Evolutionary conservation across 2,329 filamentous ascomycete genomes (phyloP).

Genomic region (Spiromastix sp.): DNA sequence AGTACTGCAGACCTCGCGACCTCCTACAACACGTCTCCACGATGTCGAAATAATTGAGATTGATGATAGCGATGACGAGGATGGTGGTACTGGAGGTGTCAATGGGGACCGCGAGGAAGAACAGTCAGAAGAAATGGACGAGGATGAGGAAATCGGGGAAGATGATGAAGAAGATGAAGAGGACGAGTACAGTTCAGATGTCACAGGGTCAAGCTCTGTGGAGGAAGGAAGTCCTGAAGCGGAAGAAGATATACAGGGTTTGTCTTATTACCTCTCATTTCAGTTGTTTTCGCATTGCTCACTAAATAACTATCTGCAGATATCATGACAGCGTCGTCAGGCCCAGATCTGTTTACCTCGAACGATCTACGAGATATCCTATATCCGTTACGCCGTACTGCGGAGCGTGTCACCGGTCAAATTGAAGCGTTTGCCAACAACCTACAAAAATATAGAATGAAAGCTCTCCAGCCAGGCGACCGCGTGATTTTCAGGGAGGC

Average conservation of each 20-base stretch:
- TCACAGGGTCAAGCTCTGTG: constrained; percentile 19
- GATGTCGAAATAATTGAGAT: constrained; percentile 30
- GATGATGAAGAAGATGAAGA: constrained; percentile 20
- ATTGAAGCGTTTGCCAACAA: constrained; percentile 78
- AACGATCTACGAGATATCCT: constrained; percentile 42
- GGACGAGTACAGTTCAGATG: constrained; percentile 17
- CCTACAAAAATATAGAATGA: constrained; percentile 63
- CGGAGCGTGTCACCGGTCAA: constrained; percentile 63
- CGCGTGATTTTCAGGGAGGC: constrained; percentile 53
- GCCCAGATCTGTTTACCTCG: constrained; percentile 29
- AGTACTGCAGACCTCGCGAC: too few species aligned
- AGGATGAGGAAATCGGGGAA: constrained; percentile 6
- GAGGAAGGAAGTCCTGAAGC: constrained; percentile 6
- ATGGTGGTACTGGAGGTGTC: constrained; percentile 16
- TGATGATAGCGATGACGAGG: constrained; percentile 24
- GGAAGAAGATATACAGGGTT: constrained; percentile 9
- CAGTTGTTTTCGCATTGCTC: not conserved
- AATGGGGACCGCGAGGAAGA: constrained; percentile 21
- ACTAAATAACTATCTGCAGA: constrained; percentile 1
- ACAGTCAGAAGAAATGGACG: constrained; percentile 11
- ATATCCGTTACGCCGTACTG: constrained; percentile 52
- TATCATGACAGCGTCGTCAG: constrained; percentile 10
- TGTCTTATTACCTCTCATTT: not conserved
- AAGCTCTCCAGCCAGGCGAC: constrained; percentile 20
- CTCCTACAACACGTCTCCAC: constrained; percentile 13